A percentile compares a stretch with the other conserved stretches of the same genome.
Evolutionary conservation across 371 early-diverging fungal genomes (phyloP).

Genomic region (Rhizopus stolonifer): DNA sequence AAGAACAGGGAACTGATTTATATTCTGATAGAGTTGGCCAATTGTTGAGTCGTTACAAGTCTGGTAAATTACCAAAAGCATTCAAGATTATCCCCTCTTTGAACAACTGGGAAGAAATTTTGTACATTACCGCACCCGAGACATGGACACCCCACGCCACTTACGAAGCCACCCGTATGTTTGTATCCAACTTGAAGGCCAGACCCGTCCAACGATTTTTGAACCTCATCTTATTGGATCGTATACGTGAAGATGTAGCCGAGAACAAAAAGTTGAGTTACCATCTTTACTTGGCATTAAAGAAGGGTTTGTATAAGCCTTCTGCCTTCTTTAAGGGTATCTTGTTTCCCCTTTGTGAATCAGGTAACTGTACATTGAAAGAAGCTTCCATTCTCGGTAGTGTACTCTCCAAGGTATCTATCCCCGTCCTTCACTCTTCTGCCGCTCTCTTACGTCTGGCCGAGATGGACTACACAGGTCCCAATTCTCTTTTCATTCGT

Average conservation of each 20-base stretch:
- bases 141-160: constrained; percentile 96
- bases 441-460: constrained; percentile 92
- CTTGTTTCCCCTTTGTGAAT: constrained; percentile 94
- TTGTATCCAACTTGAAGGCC: constrained; percentile 91
- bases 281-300: constrained; percentile 94
- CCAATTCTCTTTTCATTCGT: constrained; percentile 92
- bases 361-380: constrained; percentile 91
- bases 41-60: constrained; percentile 89
- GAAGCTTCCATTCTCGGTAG: constrained; percentile 96
- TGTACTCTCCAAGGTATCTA: constrained; percentile 88
- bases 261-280: constrained; percentile 95
- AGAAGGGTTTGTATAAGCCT: constrained; percentile 95
- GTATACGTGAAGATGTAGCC: constrained; percentile 91
- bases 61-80: constrained; percentile 95
- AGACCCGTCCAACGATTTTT: constrained; percentile 93
- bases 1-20: constrained; percentile 4
- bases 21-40: constrained; percentile 71
- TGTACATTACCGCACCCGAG: constrained; percentile 88
- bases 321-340: constrained; percentile 98
- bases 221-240: constrained; percentile 81
- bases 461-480: constrained; percentile 97
- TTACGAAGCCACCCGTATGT: constrained; percentile 94
- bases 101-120: constrained; percentile 94
- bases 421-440: constrained; percentile 94
- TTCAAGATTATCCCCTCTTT: constrained; percentile 98